Evolutionary conservation across 1,139 yeast genomes (phyloP).

Genomic region (Yamadazyma kanchanaburiensis): DNA sequence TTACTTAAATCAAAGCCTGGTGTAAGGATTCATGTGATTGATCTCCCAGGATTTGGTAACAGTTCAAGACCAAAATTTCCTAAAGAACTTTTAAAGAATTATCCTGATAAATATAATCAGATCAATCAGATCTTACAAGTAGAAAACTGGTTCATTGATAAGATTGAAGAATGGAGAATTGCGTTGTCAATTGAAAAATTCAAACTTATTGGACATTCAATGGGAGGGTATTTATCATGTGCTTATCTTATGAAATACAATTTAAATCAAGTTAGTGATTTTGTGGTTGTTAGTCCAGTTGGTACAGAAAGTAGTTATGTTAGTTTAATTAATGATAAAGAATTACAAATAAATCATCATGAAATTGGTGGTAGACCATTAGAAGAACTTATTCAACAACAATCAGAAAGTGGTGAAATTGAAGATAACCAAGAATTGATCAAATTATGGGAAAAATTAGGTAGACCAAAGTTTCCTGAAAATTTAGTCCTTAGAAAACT

Average conservation of each 20-base stretch:
- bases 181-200: conserved; percentile 22
- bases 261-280: conserved; percentile 22
- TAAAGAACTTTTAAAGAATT: conserved; percentile 22
- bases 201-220: conserved; percentile 39
- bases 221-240: conserved; percentile 44
- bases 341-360: conserved; percentile 33
- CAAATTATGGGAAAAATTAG: conserved; percentile 31
- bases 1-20: conserved; percentile 32
- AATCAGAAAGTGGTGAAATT: conserved; percentile 14
- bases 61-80: conserved; percentile 43
- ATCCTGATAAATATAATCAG: conserved; percentile 17
- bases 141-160: conserved; percentile 45
- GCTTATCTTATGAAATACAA: conserved; percentile 43
- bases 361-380: conserved; percentile 24
- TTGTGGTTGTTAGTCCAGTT: conserved; percentile 42
- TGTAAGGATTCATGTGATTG: conserved; percentile 32
- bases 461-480: conserved; percentile 40
- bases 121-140: conserved; percentile 31
- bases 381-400: conserved; percentile 21
- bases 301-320: conserved; percentile 41
- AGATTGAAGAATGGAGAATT: conserved; percentile 36
- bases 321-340: conserved; percentile 32
- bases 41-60: conserved; percentile 46
- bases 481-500: conserved; percentile 27
- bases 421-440: conserved; percentile 18